Base-by-base conservation (phyloP, 83 land plant genomes). In the Isoetes engelmannii region DNA sequence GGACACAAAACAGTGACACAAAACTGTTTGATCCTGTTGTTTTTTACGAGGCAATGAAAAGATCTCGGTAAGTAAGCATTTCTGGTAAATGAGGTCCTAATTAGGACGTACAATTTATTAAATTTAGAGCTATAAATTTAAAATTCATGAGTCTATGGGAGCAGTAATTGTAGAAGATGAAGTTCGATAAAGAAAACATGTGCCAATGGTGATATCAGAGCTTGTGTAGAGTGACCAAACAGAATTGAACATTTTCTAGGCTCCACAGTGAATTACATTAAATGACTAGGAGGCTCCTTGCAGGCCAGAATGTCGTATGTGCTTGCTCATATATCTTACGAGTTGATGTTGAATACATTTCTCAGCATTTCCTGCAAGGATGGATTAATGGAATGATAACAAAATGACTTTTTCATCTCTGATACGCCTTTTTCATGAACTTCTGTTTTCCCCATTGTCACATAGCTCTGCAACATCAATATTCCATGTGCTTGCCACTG, bases 401-500 rank as follows among this genome's bases (percentile, higher is more conserved):
- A 28, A 28, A 28, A 28, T 28, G 37, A 28, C 37, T 28, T 28
- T 28, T 28, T 28, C 37, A 28, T 28, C 37, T 28, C 37, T 28
- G 37, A 28, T 28, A 28, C 2, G 37, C 2, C 37, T 28, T 28
- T 28, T 28, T n/a, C n/a, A 28, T 0, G 37, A 28, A 28, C 37
- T 28, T 28, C 37, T 28, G 37, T 28, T 28, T 28, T 2, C 37
- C 37, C 2, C 1, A 28, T 28, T 28, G 51, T 5, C 53, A 65
- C 47, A 19, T 5, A 6, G 65, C 7, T 5, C 8, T 15, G 15
- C 55, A 15, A 12, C 55, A 63, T 62, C 44, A 65, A 44, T 53
- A 59, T 12, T 87, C 84, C 67, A 82, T 83, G 69, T 75, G 70
- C 45, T 67, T 74, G 10, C 57, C 69, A 17, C 85, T 87, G 64